Evolutionary conservation across 768 basidiomycete species (phyloP), one percentile per base, ranked within the genome.

Genomic region (Sporobolomyces phaffii): DNA sequence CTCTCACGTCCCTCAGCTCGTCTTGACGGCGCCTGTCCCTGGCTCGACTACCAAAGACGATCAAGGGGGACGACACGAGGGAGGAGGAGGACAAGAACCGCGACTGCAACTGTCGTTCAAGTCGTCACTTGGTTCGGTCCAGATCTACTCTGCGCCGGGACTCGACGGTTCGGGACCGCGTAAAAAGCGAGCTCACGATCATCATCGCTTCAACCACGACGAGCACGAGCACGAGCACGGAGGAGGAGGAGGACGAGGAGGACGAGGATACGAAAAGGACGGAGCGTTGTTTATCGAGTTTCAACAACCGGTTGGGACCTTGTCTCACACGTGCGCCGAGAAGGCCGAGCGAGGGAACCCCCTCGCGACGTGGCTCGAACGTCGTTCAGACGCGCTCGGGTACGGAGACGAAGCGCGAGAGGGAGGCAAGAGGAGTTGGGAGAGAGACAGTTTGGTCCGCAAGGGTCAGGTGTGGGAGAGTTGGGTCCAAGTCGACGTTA

Each of bases 241-340:
- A n/a, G n/a, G n/a, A n/a, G n/a, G n/a, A n/a, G n/a, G n/a, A n/a
- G n/a, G n/a, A n/a, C n/a, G 43, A 34, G 40, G 22, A n/a, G 24
- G 31, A 48, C 24, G n/a, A 47, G 52, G 62, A 33, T 66, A 59
- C 43, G 26, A 4, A 0, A 13, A 10, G 10, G 38, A 59, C 56
- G 60, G 62, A 17, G 59, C 56, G n/a, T 47, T 68, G 1, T 72
- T 72, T 33, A 52, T 72, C 31, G 70, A 72, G 57, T 72, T 72
- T 43, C 70, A 72, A 13, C 44, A 58, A 14, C 70, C 70, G 0
- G 60, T 72, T 3, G 70, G 63, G 20, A 57, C 70, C 31, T 29
- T 62, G 2, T 6, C 48, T 2, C 63, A 72, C 24, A 54, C 65
- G 22, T 24, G 18, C 9, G 45, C 53, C 2, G 36, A 10, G 1